Evolutionary conservation across 306 rosid species (phyloP).

Genomic region (Vigna angularis): DNA sequence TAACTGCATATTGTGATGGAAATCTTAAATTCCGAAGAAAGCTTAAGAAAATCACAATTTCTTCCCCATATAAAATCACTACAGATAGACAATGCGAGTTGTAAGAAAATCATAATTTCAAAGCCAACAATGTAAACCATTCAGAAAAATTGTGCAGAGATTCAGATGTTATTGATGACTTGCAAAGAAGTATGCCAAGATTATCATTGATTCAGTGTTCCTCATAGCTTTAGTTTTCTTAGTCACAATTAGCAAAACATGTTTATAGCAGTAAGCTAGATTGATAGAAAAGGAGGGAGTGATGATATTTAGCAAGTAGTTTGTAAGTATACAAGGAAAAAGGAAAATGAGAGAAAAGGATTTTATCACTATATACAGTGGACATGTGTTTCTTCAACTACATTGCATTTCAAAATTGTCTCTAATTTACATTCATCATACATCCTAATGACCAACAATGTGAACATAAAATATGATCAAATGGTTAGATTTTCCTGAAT

Average conservation of each 20-base stretch:
- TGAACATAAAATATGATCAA: slow-evolving; percentile 48
- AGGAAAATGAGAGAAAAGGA: background rate
- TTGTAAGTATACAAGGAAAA: background rate
- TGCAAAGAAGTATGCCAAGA: no score
- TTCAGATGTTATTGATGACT: no score
- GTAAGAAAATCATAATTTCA: no score
- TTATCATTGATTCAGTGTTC: no score
- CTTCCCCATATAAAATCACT: no score
- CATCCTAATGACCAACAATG: slow-evolving; percentile 30
- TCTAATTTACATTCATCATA: slow-evolving; percentile 42
- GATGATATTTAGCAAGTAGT: background rate
- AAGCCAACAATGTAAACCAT: no score
- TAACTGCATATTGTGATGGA: no score
- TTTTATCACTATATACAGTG: slow-evolving; percentile 15
- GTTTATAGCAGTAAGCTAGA: background rate
- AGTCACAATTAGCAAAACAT: slow-evolving; percentile 16
- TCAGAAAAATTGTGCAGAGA: no score
- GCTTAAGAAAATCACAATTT: no score
- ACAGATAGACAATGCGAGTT: no score
- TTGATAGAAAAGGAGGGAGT: background rate
- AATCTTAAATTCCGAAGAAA: no score
- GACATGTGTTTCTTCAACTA: slow-evolving; percentile 29
- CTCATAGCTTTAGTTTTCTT: background rate
- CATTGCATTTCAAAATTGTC: slow-evolving; percentile 42
- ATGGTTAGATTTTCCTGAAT: slow-evolving; percentile 93